phyloP scores from a whole-genome alignment of 1,139 yeast genomes.

The Blastobotrys niveus region DNA sequence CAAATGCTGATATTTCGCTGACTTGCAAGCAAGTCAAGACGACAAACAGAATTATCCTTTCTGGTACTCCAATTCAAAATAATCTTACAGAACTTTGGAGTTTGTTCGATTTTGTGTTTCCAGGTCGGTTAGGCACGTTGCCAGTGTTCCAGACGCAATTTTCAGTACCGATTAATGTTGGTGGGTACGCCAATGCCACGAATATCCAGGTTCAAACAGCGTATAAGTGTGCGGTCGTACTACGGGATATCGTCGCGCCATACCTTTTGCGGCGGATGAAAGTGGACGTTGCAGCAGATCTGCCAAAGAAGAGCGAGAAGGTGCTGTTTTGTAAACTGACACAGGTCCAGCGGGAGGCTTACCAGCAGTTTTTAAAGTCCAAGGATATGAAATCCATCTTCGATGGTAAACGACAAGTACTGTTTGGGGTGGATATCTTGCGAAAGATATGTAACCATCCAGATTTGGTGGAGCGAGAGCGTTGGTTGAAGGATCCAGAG shows the following conservation, averaged over 20 bases:
- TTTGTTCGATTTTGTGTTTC: conserved; percentile 87
- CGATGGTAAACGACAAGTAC: conserved; percentile 71
- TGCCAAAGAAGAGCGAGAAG: conserved; percentile 91
- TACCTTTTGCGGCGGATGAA: conserved; percentile 81
- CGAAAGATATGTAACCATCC: conserved; percentile 97
- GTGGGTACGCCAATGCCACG: conserved; percentile 98
- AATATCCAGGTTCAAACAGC: conserved; percentile 96
- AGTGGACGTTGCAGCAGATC: conserved; percentile 92
- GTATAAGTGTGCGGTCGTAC: conserved; percentile 87
- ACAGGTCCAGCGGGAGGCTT: conserved; percentile 63
- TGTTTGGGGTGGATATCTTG: conserved; percentile 84
- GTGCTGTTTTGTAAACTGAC: conserved; percentile 88
- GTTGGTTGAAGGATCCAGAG: conserved; percentile 38
- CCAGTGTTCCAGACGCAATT: conserved; percentile 94
- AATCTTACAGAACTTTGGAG: conserved; percentile 91
- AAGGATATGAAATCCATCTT: conserved; percentile 69
- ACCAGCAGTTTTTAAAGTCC: conserved; percentile 66
- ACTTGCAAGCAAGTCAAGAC: conserved; percentile 80
- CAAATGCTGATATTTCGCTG: conserved; percentile 82
- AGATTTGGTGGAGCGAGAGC: conserved; percentile 63
- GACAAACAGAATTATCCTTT: conserved; percentile 72
- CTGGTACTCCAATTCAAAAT: conserved; percentile 96
- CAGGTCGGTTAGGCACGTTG: conserved; percentile 87
- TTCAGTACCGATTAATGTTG: conserved; percentile 86
- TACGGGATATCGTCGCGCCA: conserved; percentile 84